Evolutionary conservation across 108 stramenopile species (phyloP).

Genomic region (Skeletonema tropicum): DNA sequence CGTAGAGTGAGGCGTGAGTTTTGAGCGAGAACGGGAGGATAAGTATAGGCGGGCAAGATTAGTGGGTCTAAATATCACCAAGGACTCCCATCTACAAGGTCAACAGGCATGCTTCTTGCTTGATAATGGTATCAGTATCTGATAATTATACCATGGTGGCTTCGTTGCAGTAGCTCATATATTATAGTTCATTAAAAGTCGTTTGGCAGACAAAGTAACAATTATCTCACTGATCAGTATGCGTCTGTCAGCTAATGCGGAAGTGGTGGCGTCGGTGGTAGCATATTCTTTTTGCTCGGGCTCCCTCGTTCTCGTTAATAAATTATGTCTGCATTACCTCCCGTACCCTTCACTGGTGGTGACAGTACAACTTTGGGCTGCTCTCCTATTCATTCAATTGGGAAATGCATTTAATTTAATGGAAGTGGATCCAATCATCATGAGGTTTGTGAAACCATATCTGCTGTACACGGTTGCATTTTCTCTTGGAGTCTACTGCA

Average conservation of each 20-base stretch:
- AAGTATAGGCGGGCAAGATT: too few species aligned
- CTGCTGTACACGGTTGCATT: conserved; percentile 80
- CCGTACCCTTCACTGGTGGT: conserved; percentile 82
- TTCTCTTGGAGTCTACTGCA: conserved; percentile 79
- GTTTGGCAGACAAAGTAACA: too few species aligned
- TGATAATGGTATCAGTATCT: too few species aligned
- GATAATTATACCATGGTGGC: too few species aligned
- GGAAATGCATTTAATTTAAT: conserved; percentile 53
- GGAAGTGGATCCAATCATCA: conserved; percentile 67
- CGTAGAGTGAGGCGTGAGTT: too few species aligned
- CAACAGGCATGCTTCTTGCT: too few species aligned
- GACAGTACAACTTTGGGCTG: conserved; percentile 68
- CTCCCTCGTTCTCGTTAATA: conserved; percentile 81
- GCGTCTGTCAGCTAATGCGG: conserved; percentile 24
- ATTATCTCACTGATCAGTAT: not conserved
- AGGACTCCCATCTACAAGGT: too few species aligned
- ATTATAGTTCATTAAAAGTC: too few species aligned
- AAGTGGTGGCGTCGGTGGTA: conserved; percentile 55
- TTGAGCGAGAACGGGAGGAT: too few species aligned
- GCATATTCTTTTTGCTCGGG: conserved; percentile 84
- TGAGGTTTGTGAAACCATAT: conserved; percentile 80
- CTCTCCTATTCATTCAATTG: conserved; percentile 67
- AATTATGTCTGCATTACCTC: conserved; percentile 73
- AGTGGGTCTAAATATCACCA: too few species aligned
- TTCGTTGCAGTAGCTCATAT: too few species aligned